phyloP scores from a whole-genome alignment of 306 rosid species.

The Lathyrus tuberosus region DNA sequence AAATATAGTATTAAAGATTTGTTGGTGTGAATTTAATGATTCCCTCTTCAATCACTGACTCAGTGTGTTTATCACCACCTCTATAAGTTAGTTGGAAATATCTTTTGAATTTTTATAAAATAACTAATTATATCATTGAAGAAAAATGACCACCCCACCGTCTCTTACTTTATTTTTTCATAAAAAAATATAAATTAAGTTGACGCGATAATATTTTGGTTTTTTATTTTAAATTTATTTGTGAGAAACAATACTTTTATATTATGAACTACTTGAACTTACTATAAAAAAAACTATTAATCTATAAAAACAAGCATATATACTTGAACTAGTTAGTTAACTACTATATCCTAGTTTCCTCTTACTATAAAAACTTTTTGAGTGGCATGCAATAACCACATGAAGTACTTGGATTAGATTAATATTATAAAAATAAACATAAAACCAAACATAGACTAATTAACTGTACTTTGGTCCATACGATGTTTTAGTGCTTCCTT shows the following conservation, averaged over 20 bases:
- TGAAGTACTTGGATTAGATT: not conserved
- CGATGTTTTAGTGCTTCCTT: not conserved
- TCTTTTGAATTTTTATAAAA: conserved; percentile 7
- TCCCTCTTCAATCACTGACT: conserved; percentile 38
- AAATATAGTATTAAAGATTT: conserved; percentile 49
- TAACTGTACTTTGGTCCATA: not conserved
- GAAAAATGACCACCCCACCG: not conserved
- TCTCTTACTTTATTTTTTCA: not conserved
- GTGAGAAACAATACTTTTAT: too few relatives aligned
- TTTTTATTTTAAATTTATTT: too few relatives aligned
- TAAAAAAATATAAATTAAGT: too few relatives aligned
- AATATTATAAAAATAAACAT: not conserved
- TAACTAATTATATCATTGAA: not conserved
- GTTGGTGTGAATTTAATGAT: conserved; percentile 78
- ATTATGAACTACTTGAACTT: too few relatives aligned
- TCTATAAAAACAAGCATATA: too few relatives aligned
- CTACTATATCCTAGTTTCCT: too few relatives aligned
- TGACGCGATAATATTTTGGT: too few relatives aligned
- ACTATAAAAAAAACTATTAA: too few relatives aligned
- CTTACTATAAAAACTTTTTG: too few relatives aligned
- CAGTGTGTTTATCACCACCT: conserved; percentile 39
- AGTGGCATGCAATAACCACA: not conserved
- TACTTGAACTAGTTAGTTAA: too few relatives aligned
- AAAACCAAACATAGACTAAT: not conserved
- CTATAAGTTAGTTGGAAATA: conserved; percentile 4